Base-by-base conservation (phyloP, 202 grass and related monocot species). In the Setaria viridis region DNA sequence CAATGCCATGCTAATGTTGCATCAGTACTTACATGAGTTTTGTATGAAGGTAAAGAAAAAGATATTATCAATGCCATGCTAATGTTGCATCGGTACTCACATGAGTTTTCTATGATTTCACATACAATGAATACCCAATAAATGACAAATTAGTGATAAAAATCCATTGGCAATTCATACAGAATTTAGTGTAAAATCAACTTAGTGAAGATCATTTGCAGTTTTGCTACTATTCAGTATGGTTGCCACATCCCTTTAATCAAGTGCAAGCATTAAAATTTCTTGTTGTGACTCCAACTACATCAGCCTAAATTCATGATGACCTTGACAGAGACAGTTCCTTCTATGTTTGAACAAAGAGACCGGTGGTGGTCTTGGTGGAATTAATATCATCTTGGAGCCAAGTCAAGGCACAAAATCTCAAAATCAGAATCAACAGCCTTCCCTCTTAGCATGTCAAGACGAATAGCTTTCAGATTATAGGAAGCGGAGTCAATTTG, bases 211-310 rank as follows among this genome's bases (percentile, higher is more conserved):
- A 88, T 76, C 12, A 66, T 71, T 71, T 69, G 47, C 55, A 37
- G 12, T 50, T 81, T 85, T 79, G 46, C 7, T 78, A 71, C 64
- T 45, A 67, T 78, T 68, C 58, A 51, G 51, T 88, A 72, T 82
- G 72, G 78, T 85, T 85, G 77, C 4, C 35, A 62, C 33, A 80
- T 76, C 85, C 39, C 67, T 85, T 82, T 78, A 88, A 78, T 78
- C 82, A 88, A 60, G 50, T 85, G 57, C 78, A 54, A 25, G 49
- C 58, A 85, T 82, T 88, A 64, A 91, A 59, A 77, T 82, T 91
- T 82, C 39, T 66, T 72, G 71, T 67, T 81, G 41, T 9, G 41
- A 65, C 71, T 85, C 55, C 71, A 63, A 85, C 89, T 82, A 81
- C 81, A 72, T 81, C 9, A 9, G 62, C 77, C 70, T 67, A 82